Base-by-base conservation (phyloP, 2,329 filamentous ascomycete genomes). In the Magnaporthiopsis incrustans region DNA sequence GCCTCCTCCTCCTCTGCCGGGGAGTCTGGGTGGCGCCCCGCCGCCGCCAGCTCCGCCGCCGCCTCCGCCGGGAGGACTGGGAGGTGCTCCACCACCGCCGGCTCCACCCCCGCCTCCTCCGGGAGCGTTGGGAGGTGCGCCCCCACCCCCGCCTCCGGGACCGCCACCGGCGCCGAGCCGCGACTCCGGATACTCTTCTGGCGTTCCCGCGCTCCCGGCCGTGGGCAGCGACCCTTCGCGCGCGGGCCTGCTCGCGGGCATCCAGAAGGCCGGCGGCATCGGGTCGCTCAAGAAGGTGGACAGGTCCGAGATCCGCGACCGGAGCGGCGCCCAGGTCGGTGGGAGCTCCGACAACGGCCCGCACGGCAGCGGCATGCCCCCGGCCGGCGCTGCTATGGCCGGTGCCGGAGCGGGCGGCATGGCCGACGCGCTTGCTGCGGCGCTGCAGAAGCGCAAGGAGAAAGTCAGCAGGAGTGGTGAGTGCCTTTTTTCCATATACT, bases 381-480 rank as follows among this genome's bases (percentile, higher is more conserved):
- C 85, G 11, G 77, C 83, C 59, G 82, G 82, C 30, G 74, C 82
- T 58, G 75, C 79, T n/a, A 73, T 80, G 61, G 74, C 78, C 61
- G 82, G 82, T 58, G 82, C 80, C 25, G 83, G 85, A 14, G 85
- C 86, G 64, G 87, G 87, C 64, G 88, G 86, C 50, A 85, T 97
- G 83, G 91, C 92, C 27, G 91, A 89, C 78, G 93, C 92, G 60
- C 78, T 97, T 70, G 91, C 91, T 66, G 89, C 86, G 66, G 90
- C 89, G 65, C 77, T 93, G 70, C 86, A 89, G 72, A 90, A 91
- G 78, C 84, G 94, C 75, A 97, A 97, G 81, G 87, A 92, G 76
- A 97, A 96, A 82, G 94, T 97, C 74, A 91, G 91, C 78, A 89
- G 91, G 75, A 96, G 91, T 82, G 94, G 94, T 97, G 86, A 86